Conservation (phyloP, 108 stramenopile species). For the Skeletonema grethae region DNA sequence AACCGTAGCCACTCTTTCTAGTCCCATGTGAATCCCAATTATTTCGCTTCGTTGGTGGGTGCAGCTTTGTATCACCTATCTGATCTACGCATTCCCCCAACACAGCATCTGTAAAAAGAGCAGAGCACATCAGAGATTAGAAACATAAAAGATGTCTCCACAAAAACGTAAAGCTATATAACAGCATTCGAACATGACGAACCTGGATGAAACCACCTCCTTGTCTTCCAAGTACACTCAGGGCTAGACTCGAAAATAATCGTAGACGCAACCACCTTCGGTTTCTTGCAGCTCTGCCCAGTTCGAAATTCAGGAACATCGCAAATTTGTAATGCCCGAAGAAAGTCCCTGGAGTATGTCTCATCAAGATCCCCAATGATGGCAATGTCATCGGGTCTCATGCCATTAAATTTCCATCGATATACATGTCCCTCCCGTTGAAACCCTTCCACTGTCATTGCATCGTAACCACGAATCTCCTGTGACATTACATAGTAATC, state of each 20-base stretch:
- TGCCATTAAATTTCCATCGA: conserved; percentile 61
- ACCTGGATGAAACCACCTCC: conserved; percentile 56
- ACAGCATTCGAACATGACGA: not conserved
- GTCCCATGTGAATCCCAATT: conserved; percentile 12
- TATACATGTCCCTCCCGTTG: conserved; percentile 54
- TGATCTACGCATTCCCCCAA: conserved; percentile 56
- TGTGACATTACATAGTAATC: conserved; percentile 29
- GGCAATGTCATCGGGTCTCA: conserved; percentile 57
- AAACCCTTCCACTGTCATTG: not conserved
- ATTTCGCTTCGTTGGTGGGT: conserved; percentile 25
- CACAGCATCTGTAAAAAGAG: conserved; percentile 18
- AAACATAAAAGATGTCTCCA: not conserved
- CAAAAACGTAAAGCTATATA: no score
- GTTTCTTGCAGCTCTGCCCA: conserved; percentile 18
- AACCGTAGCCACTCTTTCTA: conserved; percentile 14
- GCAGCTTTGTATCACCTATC: conserved; percentile 45
- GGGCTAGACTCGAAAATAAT: conserved; percentile 54
- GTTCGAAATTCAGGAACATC: conserved; percentile 46
- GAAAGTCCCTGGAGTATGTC: conserved; percentile 57
- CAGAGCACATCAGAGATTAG: not conserved
- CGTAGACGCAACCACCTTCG: conserved; percentile 35
- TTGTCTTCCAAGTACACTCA: conserved; percentile 31
- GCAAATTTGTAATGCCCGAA: conserved; percentile 58
- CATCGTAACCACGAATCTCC: no score
- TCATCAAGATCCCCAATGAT: conserved; percentile 64